Evolutionary conservation across 2,329 filamentous ascomycete genomes (phyloP).

Genomic region (Periglandula ipomoeae): DNA sequence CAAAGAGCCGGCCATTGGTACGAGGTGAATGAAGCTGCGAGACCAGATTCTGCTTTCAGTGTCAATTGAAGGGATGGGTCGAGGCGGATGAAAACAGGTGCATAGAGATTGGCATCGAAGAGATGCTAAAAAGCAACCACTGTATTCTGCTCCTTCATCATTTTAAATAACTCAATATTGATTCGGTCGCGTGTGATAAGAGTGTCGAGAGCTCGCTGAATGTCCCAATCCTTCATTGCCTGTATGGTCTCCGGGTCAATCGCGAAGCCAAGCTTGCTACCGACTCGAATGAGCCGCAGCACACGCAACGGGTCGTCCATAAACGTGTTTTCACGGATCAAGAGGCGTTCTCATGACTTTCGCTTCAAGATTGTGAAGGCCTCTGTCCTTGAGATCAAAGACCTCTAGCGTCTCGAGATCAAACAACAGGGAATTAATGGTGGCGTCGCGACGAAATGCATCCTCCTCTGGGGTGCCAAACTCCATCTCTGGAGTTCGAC

Average conservation of each 20-base stretch:
- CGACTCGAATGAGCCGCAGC: constrained; percentile 10
- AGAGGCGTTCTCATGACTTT: constrained; percentile 12
- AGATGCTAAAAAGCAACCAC: constrained; percentile 8
- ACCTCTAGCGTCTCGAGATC: constrained; percentile 11
- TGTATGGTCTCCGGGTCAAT: constrained; percentile 3
- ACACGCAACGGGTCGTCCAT: constrained; percentile 13
- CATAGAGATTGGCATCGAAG: constrained; percentile 6
- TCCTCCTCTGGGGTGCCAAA: constrained; percentile 13
- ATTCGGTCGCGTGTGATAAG: constrained; percentile 13
- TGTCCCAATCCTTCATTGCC: constrained; percentile 6
- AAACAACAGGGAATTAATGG: constrained; percentile 11
- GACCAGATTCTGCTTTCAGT: background rate
- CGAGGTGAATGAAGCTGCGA: background rate
- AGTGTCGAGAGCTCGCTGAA: constrained; percentile 7
- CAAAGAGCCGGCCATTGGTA: constrained; percentile 9
- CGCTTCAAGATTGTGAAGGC: constrained; percentile 8
- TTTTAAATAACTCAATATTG: constrained; percentile 10
- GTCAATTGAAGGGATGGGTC: constrained; percentile 2
- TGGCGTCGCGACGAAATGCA: constrained; percentile 11
- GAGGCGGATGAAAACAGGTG: constrained; percentile 10
- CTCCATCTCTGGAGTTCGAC: constrained; percentile 11
- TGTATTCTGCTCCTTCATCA: constrained; percentile 7
- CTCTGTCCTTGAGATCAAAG: constrained; percentile 10
- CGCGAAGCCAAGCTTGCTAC: constrained; percentile 8
- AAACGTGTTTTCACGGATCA: constrained; percentile 9